These are phyloP conservation scores for Brassica incana DNA, from an alignment of 345 rosid species.

Conservation along the genomic window DNA sequence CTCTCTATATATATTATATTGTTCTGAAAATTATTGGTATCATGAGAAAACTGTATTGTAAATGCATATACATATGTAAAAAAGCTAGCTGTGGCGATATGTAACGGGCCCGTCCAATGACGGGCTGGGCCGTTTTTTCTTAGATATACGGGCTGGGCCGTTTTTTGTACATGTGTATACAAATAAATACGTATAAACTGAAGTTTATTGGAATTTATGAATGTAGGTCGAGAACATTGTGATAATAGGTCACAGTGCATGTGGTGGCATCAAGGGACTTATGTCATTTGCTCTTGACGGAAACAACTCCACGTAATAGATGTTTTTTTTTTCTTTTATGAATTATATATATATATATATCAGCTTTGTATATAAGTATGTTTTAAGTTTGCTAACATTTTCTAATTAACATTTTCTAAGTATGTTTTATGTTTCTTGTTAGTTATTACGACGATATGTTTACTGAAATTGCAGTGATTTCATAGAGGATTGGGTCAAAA, in stretches of 20 bases:
- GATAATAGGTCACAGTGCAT: conserved; percentile 87
- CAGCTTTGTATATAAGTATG: not conserved
- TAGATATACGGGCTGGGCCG: conserved; percentile 1
- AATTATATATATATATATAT: not conserved
- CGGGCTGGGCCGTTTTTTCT: not conserved
- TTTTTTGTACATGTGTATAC: not conserved
- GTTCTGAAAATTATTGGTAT: not conserved
- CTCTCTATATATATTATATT: not conserved
- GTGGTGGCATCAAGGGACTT: conserved; percentile 97
- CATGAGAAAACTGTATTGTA: not conserved
- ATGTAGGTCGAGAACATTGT: conserved; percentile 77
- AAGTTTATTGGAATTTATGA: not conserved
- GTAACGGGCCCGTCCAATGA: not conserved
- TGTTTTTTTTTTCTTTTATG: not conserved
- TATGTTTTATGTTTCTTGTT: not conserved
- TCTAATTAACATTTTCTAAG: too few species aligned
- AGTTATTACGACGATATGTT: not conserved
- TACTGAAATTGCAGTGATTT: conserved; percentile 60
- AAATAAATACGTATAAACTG: not conserved
- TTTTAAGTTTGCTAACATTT: not conserved
- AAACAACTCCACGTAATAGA: conserved; percentile 61
- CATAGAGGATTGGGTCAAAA: conserved; percentile 88
- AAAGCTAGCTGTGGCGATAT: not conserved
- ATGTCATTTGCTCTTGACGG: conserved; percentile 84
- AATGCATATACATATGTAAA: not conserved